Evolutionary conservation across 805 yeast genomes (phyloP).

Genomic region (Pachysolen tannophilus): DNA sequence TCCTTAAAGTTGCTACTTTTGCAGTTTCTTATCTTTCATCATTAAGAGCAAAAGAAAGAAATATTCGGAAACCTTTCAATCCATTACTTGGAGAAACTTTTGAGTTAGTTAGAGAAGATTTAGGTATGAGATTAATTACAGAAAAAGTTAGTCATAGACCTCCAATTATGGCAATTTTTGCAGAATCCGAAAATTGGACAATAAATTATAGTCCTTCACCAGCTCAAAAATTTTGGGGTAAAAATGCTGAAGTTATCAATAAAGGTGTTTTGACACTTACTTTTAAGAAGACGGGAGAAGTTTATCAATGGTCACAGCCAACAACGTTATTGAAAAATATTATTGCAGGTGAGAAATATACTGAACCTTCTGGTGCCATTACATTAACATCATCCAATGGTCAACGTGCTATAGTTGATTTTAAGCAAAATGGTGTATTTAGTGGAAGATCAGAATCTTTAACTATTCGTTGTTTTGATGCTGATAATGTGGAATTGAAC

Average conservation of each 20-base stretch:
- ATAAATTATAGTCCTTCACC: conserved; percentile 61
- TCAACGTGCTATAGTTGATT: conserved; percentile 59
- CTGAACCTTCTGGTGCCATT: conserved; percentile 73
- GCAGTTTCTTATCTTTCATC: conserved; percentile 70
- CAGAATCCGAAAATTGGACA: conserved; percentile 66
- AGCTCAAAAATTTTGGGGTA: conserved; percentile 91
- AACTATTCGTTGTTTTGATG: conserved; percentile 34
- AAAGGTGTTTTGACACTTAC: conserved; percentile 59
- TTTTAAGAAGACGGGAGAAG: conserved; percentile 55
- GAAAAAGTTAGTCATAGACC: conserved; percentile 92
- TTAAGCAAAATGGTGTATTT: conserved; percentile 79
- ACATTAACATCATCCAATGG: conserved; percentile 66
- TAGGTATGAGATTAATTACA: conserved; percentile 62
- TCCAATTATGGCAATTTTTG: conserved; percentile 71
- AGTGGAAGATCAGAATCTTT: conserved; percentile 74
- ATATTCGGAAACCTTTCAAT: conserved; percentile 84
- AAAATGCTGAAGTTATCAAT: conserved; percentile 75
- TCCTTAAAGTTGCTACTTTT: conserved; percentile 69
- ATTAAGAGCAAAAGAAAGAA: conserved; percentile 66
- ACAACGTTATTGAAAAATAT: conserved; percentile 75
- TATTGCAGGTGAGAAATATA: conserved; percentile 90
- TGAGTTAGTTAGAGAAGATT: conserved; percentile 81
- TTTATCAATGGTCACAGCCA: conserved; percentile 79
- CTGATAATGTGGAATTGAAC: conserved; percentile 25
- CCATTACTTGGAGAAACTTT: conserved; percentile 91